Percentiles rank a stretch among this genome's conserved stretches.
Conservation (phyloP, 495 filamentous ascomycete genomes). For the Xylaria acuta region DNA sequence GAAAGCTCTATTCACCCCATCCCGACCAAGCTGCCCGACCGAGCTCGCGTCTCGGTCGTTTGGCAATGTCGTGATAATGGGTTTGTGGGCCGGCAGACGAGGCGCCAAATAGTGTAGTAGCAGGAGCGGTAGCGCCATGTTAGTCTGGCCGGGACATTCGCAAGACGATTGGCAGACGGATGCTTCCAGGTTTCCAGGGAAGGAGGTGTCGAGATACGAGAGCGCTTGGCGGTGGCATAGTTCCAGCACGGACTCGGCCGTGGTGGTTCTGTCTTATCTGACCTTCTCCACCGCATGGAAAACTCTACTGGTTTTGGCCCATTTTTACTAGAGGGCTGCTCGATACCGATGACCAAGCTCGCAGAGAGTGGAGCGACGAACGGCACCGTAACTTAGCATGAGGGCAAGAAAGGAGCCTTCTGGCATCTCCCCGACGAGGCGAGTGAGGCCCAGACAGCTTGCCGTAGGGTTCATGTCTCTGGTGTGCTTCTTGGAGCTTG, state of each 20-base stretch:
- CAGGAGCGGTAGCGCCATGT: constrained; percentile 15
- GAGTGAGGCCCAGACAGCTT: not conserved
- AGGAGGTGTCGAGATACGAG: constrained; percentile 8
- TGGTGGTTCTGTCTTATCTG: constrained; percentile 20
- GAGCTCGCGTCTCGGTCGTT: constrained; percentile 15
- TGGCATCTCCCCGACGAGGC: not conserved
- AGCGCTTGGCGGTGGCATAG: constrained; percentile 6
- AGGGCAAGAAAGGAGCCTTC: not conserved
- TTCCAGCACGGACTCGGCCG: not conserved
- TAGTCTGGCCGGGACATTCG: not conserved
- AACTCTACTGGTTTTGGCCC: not conserved
- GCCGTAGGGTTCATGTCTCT: not conserved
- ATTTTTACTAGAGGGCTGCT: constrained; percentile 1
- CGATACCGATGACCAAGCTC: not conserved
- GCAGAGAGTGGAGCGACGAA: constrained; percentile 5
- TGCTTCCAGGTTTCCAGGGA: constrained; percentile 8
- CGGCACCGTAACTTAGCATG: not conserved
- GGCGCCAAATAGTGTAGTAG: constrained; percentile 12
- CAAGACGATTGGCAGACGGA: constrained; percentile 22
- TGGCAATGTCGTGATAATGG: constrained; percentile 17
- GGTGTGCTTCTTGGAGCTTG: not conserved
- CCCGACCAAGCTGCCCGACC: not conserved
- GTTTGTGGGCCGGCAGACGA: constrained; percentile 14
- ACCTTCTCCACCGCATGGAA: constrained; percentile 8
- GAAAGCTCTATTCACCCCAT: constrained; percentile 4